Percentiles rank a stretch among this genome's conserved stretches.
Evolutionary conservation across 208 protist species (phyloP).

Genomic region (Trichomonas gallinae): DNA sequence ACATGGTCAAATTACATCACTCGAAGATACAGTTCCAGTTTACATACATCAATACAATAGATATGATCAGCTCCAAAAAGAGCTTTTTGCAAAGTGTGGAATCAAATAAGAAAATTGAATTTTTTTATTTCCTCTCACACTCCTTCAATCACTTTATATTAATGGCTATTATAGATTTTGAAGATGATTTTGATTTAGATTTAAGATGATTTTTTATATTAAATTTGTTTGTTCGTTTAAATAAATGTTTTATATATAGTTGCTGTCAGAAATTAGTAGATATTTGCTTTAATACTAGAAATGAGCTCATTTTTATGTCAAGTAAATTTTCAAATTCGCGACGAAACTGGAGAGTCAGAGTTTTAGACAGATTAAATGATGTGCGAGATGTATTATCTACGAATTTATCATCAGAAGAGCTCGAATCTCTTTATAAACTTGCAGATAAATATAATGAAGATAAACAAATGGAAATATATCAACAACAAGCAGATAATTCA

Average conservation of each 20-base stretch:
- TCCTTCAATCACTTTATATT: too few relatives aligned
- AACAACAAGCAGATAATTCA: not conserved
- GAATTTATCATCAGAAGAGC: not conserved
- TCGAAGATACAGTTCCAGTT: not conserved
- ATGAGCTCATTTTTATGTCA: not conserved
- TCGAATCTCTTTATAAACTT: not conserved
- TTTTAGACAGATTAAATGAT: not conserved
- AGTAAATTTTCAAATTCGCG: not conserved
- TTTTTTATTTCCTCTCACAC: too few relatives aligned
- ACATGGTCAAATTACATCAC: not conserved
- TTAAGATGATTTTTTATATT: too few relatives aligned
- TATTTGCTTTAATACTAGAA: too few relatives aligned
- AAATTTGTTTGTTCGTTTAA: too few relatives aligned
- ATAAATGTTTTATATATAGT: too few relatives aligned
- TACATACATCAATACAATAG: slow-evolving; percentile 2
- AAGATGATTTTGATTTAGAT: too few relatives aligned
- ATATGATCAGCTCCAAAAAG: not conserved
- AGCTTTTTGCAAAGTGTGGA: not conserved
- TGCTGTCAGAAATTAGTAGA: too few relatives aligned
- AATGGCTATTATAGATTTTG: too few relatives aligned
- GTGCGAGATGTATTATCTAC: not conserved
- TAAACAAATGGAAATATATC: not conserved
- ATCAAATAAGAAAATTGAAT: too few relatives aligned
- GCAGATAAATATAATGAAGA: not conserved
- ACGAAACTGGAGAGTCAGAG: not conserved